phyloP scores from a whole-genome alignment of 805 yeast genomes.

The Diddensiella caesifluorescens region DNA sequence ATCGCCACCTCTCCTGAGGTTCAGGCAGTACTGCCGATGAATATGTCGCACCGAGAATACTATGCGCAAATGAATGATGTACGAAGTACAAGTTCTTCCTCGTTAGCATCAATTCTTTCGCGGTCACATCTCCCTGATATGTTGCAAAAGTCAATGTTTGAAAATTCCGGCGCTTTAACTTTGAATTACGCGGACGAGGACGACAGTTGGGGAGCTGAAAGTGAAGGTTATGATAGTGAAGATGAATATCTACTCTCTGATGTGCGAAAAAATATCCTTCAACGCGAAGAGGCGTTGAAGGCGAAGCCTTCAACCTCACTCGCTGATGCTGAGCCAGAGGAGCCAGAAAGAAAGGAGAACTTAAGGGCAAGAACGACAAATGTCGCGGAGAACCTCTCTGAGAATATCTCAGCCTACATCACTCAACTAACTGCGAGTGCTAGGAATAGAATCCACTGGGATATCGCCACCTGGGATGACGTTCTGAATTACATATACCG shows the following conservation, averaged over 20 bases:
- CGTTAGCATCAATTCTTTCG: conserved; percentile 25
- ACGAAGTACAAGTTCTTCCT: conserved; percentile 12
- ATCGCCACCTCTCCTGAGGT: conserved; percentile 25
- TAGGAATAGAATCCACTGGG: conserved; percentile 16
- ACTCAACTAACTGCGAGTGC: conserved; percentile 18
- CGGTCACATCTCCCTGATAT: conserved; percentile 33
- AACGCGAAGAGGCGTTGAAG: neutral
- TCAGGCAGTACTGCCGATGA: conserved; percentile 16
- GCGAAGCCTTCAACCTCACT: too few relatives aligned
- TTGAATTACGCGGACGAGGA: neutral
- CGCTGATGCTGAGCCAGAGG: too few relatives aligned
- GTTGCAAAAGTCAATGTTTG: conserved; percentile 26
- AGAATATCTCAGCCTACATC: conserved; percentile 18
- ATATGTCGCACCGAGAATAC: conserved; percentile 26
- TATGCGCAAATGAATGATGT: conserved; percentile 8
- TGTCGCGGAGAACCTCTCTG: conserved; percentile 15
- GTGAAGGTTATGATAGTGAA: conserved; percentile 22
- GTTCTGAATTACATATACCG: conserved; percentile 17
- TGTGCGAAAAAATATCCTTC: neutral
- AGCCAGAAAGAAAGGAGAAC: conserved; percentile 25
- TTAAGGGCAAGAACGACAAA: conserved; percentile 22
- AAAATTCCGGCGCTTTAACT: neutral
- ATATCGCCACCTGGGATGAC: conserved; percentile 22
- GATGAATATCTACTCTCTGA: conserved; percentile 17
- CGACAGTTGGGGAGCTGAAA: conserved; percentile 13